Conservation (phyloP, 2,329 filamentous ascomycete species). For the Ophidiomyces ophidiicola region DNA sequence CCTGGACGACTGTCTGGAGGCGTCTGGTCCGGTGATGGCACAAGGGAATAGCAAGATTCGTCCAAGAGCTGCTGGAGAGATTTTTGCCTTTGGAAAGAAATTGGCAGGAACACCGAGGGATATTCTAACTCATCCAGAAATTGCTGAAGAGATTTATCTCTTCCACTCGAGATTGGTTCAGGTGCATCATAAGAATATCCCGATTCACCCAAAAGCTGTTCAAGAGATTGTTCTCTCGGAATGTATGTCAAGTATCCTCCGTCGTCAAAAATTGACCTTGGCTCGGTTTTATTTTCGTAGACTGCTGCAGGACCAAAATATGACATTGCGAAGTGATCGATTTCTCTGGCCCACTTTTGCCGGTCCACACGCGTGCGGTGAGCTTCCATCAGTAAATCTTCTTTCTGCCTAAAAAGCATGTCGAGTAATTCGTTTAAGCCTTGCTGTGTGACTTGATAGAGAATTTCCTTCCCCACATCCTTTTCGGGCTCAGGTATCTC, state of each 20-base stretch:
- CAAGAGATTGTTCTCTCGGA: conserved; percentile 27
- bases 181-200: too few relatives aligned
- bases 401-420: conserved; percentile 66
- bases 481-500: conserved; percentile 68
- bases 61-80: conserved; percentile 34
- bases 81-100: conserved; percentile 23
- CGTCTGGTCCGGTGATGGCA: conserved; percentile 16
- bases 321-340: conserved; percentile 25
- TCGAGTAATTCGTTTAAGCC: conserved; percentile 89
- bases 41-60: conserved; percentile 30
- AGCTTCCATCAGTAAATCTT: conserved; percentile 61
- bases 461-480: conserved; percentile 73
- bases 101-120: too few relatives aligned
- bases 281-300: conserved; percentile 7
- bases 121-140: conserved; percentile 34
- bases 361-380: conserved; percentile 51
- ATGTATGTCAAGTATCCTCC: conserved; percentile 15
- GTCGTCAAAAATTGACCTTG: conserved; percentile 17
- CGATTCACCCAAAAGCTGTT: conserved; percentile 32
- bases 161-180: too few relatives aligned
- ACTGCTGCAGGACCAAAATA: background rate
- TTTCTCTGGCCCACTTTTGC: conserved; percentile 39
- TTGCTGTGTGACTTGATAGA: conserved; percentile 85
- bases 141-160: conserved; percentile 31
- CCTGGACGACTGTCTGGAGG: too few relatives aligned